These are phyloP conservation scores for Colletotrichum acutatum DNA, from an alignment of 2,329 filamentous ascomycete genomes.

Conservation along the genomic window DNA sequence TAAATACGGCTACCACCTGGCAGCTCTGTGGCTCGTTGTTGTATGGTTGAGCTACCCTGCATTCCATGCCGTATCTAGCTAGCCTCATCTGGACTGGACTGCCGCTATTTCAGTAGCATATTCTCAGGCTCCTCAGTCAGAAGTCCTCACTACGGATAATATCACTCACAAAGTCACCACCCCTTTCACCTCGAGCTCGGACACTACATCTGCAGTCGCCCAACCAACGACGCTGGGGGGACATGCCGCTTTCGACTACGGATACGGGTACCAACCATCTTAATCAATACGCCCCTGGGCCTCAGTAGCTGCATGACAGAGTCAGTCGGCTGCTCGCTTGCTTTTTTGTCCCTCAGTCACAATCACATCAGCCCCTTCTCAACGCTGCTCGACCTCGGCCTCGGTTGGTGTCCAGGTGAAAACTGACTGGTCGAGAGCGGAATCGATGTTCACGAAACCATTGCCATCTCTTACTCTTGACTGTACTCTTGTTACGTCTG, in stretches of 20 bases:
- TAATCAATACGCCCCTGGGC: background rate
- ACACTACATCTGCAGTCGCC: constrained; percentile 6
- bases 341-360: constrained; percentile 14
- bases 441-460: too few relatives aligned
- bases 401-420: background rate
- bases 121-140: background rate
- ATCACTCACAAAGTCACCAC: background rate
- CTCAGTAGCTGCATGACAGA: constrained; percentile 26
- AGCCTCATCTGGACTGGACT: background rate
- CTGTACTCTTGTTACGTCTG: background rate
- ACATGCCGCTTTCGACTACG: background rate
- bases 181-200: constrained; percentile 12
- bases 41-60: background rate
- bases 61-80: constrained; percentile 1
- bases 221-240: constrained; percentile 12
- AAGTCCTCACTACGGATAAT: background rate
- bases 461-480: background rate
- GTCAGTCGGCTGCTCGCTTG: constrained; percentile 25
- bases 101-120: background rate
- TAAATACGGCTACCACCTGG: background rate
- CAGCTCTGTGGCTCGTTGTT: background rate
- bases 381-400: background rate
- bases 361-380: constrained; percentile 1
- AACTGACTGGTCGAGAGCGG: background rate
- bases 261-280: too few relatives aligned